Conservation (phyloP, 2,329 filamentous ascomycete genomes). For the Diaporthe vexans region DNA sequence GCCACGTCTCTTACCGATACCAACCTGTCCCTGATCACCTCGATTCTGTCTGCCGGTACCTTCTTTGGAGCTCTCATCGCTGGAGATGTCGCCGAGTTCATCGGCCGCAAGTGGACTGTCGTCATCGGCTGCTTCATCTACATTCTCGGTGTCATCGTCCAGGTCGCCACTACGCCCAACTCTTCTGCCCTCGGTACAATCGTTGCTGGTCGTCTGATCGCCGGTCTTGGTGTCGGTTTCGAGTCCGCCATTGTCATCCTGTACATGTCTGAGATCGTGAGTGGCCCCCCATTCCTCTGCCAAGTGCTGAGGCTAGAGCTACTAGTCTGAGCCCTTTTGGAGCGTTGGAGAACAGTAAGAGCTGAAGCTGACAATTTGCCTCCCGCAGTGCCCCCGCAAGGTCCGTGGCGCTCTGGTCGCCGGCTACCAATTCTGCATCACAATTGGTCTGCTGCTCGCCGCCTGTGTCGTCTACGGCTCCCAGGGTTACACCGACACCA, state of each 20-base stretch:
- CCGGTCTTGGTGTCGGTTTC: slow-evolving; percentile 84
- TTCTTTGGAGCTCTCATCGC: slow-evolving; percentile 85
- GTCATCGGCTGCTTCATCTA: slow-evolving; percentile 81
- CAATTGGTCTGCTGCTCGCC: slow-evolving; percentile 82
- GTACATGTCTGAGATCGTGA: slow-evolving; percentile 87
- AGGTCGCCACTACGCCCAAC: slow-evolving; percentile 66
- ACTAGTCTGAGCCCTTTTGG: background rate
- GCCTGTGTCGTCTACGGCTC: slow-evolving; percentile 81
- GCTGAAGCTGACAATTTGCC: slow-evolving; percentile 38
- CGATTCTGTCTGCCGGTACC: slow-evolving; percentile 82
- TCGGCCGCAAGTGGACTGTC: slow-evolving; percentile 80
- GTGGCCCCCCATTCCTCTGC: slow-evolving; percentile 41
- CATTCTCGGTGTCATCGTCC: slow-evolving; percentile 75
- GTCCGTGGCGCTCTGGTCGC: slow-evolving; percentile 84
- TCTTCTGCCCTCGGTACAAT: slow-evolving; percentile 71
- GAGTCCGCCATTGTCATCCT: slow-evolving; percentile 85
- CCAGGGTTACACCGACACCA: slow-evolving; percentile 71
- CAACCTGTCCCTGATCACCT: slow-evolving; percentile 73
- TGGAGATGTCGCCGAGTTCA: slow-evolving; percentile 81
- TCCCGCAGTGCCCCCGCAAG: slow-evolving; percentile 70
- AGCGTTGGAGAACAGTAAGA: background rate
- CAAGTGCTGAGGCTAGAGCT: background rate
- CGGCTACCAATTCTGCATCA: slow-evolving; percentile 88
- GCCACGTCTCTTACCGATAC: slow-evolving; percentile 53
- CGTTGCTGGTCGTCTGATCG: slow-evolving; percentile 80